These are phyloP conservation scores for Salix exigua DNA, from an alignment of 345 rosid genomes.

Conservation along the genomic window DNA sequence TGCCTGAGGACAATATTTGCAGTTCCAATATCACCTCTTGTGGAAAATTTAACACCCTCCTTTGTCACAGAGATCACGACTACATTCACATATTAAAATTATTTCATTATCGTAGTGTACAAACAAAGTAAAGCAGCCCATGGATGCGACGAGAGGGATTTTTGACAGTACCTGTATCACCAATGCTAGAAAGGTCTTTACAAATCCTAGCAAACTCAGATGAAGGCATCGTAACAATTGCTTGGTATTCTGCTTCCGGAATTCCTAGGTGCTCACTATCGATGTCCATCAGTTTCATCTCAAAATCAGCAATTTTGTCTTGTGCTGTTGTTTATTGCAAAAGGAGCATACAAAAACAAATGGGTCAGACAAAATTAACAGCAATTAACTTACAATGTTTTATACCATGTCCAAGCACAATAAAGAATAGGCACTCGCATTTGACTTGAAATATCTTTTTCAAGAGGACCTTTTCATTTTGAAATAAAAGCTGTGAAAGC, in stretches of 20 bases:
- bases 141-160: too few relatives aligned
- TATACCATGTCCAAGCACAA: not conserved
- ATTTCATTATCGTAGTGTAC: not conserved
- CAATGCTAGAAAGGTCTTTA: slow-evolving; percentile 84
- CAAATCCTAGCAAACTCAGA: slow-evolving; percentile 86
- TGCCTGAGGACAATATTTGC: slow-evolving; percentile 94
- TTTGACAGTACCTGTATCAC: slow-evolving; percentile 71
- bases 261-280: slow-evolving; percentile 98
- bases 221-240: slow-evolving; percentile 95
- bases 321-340: slow-evolving; percentile 48
- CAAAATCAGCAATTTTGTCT: slow-evolving; percentile 92
- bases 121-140: not conserved
- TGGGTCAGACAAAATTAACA: not conserved
- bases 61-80: slow-evolving; percentile 94
- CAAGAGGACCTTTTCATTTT: too few relatives aligned
- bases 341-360: not conserved
- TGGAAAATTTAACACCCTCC: slow-evolving; percentile 97
- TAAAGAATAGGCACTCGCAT: not conserved
- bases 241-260: slow-evolving; percentile 95
- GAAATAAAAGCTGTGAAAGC: not conserved
- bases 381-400: not conserved
- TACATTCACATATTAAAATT: slow-evolving; percentile 20
- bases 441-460: too few relatives aligned
- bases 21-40: slow-evolving; percentile 92
- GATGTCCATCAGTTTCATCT: slow-evolving; percentile 98